phyloP scores from a whole-genome alignment of 2,329 filamentous ascomycete species.

The Botrytis hyacinthi region DNA sequence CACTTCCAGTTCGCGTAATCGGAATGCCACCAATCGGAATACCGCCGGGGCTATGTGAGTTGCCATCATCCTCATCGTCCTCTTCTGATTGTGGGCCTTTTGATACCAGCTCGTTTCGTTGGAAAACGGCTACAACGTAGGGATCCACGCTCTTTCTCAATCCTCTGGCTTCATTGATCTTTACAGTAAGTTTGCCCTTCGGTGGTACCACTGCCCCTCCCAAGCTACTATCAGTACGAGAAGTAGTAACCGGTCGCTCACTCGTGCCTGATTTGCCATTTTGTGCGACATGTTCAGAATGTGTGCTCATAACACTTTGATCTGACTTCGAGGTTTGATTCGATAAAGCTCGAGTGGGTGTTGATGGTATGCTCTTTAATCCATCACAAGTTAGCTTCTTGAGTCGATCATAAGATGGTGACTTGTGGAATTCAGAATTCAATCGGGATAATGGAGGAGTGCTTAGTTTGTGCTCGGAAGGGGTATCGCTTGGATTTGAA shows the following conservation, averaged over 20 bases:
- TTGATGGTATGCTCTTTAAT: slow-evolving; percentile 87
- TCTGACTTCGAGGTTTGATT: slow-evolving; percentile 53
- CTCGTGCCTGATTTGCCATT: slow-evolving; percentile 43
- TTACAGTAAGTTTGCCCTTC: slow-evolving; percentile 86
- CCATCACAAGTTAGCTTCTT: slow-evolving; percentile 86
- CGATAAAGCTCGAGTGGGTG: slow-evolving; percentile 79
- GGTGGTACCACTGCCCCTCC: slow-evolving; percentile 66
- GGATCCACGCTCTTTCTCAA: slow-evolving; percentile 81
- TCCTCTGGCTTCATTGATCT: slow-evolving; percentile 81
- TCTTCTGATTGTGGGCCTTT: slow-evolving; percentile 69
- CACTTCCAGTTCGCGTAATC: slow-evolving; percentile 71
- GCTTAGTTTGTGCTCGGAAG: slow-evolving; percentile 46
- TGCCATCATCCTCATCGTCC: slow-evolving; percentile 59
- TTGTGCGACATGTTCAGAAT: slow-evolving; percentile 41
- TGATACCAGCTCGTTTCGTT: slow-evolving; percentile 94
- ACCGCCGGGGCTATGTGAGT: slow-evolving; percentile 48
- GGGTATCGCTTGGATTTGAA: slow-evolving; percentile 62
- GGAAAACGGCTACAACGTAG: slow-evolving; percentile 95
- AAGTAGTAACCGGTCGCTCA: slow-evolving; percentile 27
- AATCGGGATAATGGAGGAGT: slow-evolving; percentile 51
- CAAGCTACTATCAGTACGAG: slow-evolving; percentile 36
- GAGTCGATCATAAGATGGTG: slow-evolving; percentile 65
- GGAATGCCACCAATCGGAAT: slow-evolving; percentile 52
- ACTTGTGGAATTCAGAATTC: slow-evolving; percentile 49
- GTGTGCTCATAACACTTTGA: slow-evolving; percentile 40